Conservation (phyloP, 176 grass and related monocot genomes). For the Carex scoparia region DNA sequence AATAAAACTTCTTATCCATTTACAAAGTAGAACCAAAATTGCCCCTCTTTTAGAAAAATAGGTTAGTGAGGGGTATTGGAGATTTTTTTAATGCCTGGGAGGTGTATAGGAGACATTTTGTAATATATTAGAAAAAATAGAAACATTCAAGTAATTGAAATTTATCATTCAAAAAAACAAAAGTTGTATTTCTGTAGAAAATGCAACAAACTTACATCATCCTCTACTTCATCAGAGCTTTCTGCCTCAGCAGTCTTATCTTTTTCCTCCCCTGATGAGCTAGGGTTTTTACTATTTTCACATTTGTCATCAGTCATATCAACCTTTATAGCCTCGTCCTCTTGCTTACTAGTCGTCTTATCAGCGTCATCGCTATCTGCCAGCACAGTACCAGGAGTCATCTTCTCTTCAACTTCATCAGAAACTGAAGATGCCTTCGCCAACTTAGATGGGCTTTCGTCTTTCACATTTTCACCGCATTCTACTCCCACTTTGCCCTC, state of each 20-base stretch:
- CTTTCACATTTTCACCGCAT: background rate
- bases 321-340: slow-evolving; percentile 15
- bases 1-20: background rate
- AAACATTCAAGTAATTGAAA: background rate
- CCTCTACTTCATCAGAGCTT: slow-evolving; percentile 57
- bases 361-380: background rate
- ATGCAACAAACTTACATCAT: slow-evolving; percentile 45
- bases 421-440: slow-evolving; percentile 12
- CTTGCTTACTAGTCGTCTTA: slow-evolving; percentile 2
- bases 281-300: slow-evolving; percentile 15
- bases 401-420: background rate
- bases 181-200: slow-evolving; percentile 10
- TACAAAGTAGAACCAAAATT: background rate
- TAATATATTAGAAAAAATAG: background rate
- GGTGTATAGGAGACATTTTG: background rate
- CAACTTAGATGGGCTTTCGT: background rate
- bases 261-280: slow-evolving; percentile 24
- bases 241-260: slow-evolving; percentile 30
- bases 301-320: background rate
- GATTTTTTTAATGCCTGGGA: background rate
- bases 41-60: background rate
- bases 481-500: slow-evolving; percentile 7
- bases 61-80: background rate
- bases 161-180: slow-evolving; percentile 16
- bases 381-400: background rate